Percentiles rank a stretch among this genome's conserved stretches.
phyloP scores from a whole-genome alignment of 768 basidiomycete genomes.

The Russula emetica region DNA sequence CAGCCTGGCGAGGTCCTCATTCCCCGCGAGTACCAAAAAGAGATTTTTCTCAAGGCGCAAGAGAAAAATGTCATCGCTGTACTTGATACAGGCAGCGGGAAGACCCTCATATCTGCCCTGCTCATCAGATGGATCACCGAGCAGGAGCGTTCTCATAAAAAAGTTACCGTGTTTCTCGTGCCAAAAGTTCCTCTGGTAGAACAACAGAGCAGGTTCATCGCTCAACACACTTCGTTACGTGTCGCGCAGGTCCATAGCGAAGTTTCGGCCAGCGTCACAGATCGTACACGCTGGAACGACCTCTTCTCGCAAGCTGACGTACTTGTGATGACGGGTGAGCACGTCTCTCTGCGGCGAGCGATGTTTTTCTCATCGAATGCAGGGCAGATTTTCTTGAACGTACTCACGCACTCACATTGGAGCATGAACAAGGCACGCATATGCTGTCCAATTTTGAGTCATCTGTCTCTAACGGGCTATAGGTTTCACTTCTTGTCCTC shows the following conservation, averaged over 20 bases:
- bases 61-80: constrained; percentile 54
- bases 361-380: constrained; percentile 5
- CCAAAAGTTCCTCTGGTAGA: constrained; percentile 83
- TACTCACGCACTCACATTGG: constrained; percentile 81
- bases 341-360: background rate
- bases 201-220: constrained; percentile 70
- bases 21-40: constrained; percentile 52
- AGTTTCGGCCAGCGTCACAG: constrained; percentile 64
- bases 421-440: constrained; percentile 51
- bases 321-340: constrained; percentile 78
- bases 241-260: constrained; percentile 69
- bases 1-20: constrained; percentile 25
- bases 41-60: constrained; percentile 51
- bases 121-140: constrained; percentile 73
- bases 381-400: constrained; percentile 82
- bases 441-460: background rate
- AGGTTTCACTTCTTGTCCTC: constrained; percentile 56
- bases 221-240: constrained; percentile 58
- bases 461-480: background rate
- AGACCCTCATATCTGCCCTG: constrained; percentile 55
- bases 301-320: constrained; percentile 65
- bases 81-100: constrained; percentile 57
- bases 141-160: constrained; percentile 46
- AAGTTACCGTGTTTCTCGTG: constrained; percentile 74
- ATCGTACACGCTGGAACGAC: constrained; percentile 59